Base-by-base conservation (phyloP, 495 filamentous ascomycete species). In the Neurospora sp. region DNA sequence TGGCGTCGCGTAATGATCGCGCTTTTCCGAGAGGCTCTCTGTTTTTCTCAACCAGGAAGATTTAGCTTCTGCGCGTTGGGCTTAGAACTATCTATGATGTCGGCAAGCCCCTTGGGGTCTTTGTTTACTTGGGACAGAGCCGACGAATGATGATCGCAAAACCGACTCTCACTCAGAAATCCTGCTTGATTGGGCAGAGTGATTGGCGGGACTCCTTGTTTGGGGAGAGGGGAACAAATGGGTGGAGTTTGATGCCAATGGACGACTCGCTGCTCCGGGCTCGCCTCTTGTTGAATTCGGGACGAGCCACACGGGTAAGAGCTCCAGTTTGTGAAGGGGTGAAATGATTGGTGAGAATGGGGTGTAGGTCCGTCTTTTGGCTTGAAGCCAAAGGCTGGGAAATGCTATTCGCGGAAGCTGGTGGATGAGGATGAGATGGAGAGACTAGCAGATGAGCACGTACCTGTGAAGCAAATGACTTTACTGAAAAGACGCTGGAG, bases 331-430 rank as follows among this genome's bases (percentile, higher is more conserved):
- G 71, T n/a, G 73, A 73, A 77, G 77, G 71, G 79, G 79, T 80
- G 74, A 80, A 79, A 82, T 82, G 79, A 82, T 81, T 80, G 80
- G 79, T 78, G 80, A 80, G 76, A 81, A 69, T 75, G 70, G n/a
- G 60, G 72, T 62, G 74, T 75, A 37, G 70, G 70, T 69, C 70
- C 39, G 73, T 66, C 77, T 75, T 78, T 70, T 66, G 39, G 41
- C 40, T 62, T 71, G 69, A 42, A 37, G 46, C 69, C 40, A 69
- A 40, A 49, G 35, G 62, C 41, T 46, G 72, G 72, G 72, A 74
- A 37, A 72, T 77, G 71, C 41, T 66, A 70, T 66, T 66, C 54
- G 54, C 54, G 54, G 54, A 14, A 35, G 69, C 37, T 44, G 72
- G 71, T 38, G 54, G 69, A 42, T 11, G 71, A 72, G 8, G 23